Conservation (phyloP, 768 basidiomycete species). For the Lactifluus rugatus region DNA sequence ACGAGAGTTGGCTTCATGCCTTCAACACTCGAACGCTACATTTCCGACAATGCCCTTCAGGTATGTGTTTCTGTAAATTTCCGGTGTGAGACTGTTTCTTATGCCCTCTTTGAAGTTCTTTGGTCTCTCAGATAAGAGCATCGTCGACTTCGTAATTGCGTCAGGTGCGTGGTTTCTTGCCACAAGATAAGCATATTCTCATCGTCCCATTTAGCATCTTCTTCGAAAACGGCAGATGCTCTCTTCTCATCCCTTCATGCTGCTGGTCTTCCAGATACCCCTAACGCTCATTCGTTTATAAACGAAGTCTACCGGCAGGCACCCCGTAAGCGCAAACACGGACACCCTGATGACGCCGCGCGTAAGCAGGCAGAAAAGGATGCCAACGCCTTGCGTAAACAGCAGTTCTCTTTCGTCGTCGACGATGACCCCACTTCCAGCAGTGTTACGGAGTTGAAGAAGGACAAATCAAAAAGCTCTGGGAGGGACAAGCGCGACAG, state of each 20-base stretch:
- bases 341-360: conserved; percentile 37
- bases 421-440: conserved; percentile 56
- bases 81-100: not conserved
- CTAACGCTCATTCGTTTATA: conserved; percentile 74
- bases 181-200: conserved; percentile 3
- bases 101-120: conserved; percentile 48
- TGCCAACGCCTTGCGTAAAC: conserved; percentile 53
- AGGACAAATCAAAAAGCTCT: conserved; percentile 26
- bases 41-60: conserved; percentile 67
- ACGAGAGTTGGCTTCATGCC: conserved; percentile 35
- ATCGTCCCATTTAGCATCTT: conserved; percentile 45
- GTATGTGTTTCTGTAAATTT: conserved; percentile 34
- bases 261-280: conserved; percentile 72
- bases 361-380: conserved; percentile 70
- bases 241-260: conserved; percentile 67
- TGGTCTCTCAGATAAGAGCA: conserved; percentile 73
- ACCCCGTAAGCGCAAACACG: conserved; percentile 71
- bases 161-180: conserved; percentile 44
- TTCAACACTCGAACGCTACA: conserved; percentile 55
- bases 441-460: conserved; percentile 30
- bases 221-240: conserved; percentile 69
- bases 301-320: conserved; percentile 64
- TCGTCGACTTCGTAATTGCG: conserved; percentile 80
- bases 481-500: conserved; percentile 43
- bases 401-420: conserved; percentile 73